Evolutionary conservation across 2,329 filamentous ascomycete species (phyloP), one percentile per base, ranked within the genome.

Genomic region (Fonsecaea pedrosoi): DNA sequence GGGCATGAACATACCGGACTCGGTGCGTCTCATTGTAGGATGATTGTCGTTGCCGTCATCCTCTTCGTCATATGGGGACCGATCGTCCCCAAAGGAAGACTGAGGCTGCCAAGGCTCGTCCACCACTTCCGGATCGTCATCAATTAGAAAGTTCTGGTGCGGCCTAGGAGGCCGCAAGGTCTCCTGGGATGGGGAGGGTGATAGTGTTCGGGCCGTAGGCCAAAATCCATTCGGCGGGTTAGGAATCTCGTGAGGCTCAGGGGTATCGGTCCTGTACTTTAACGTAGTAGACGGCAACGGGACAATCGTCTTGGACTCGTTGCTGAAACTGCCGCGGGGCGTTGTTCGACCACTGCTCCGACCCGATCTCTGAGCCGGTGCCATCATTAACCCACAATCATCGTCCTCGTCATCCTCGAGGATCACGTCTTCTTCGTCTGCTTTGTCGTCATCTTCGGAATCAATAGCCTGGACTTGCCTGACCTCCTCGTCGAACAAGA

Each of bases 381-480:
- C 92, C 90, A 96, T 95, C 86, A 95, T 92, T 65, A 96, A 84
- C 7, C 90, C 84, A 15, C 88, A 90, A 72, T 94, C 91, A 65
- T 94, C 88, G 70, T 89, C 86, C 30, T 88, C 85, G 12, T 82
- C 78, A 32, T 80, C 75, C 35, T 79, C 75, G 40, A 71, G 69
- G 78, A 79, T 38, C 81, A 78, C 42, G 72, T 76, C 45, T 79
- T 77, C 25, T 73, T 73, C 65, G 58, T 92, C 88, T 10, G 91
- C 88, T 34, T 91, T 88, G 56, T 94, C 90, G 30, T 90, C 89
- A 70, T 91, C 88, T 80, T 96, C 96, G 73, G 88, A 85, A 38
- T 98, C 94, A 37, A 99, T 87, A 7, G 95, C 95, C 71, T 97
- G 97, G 77, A 94, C 97, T 77, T 98, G 94, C 77, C 94, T 90